Evolutionary conservation across 805 yeast genomes (phyloP), one percentile per base, ranked within the genome.

Genomic region (Candida xyloterini): DNA sequence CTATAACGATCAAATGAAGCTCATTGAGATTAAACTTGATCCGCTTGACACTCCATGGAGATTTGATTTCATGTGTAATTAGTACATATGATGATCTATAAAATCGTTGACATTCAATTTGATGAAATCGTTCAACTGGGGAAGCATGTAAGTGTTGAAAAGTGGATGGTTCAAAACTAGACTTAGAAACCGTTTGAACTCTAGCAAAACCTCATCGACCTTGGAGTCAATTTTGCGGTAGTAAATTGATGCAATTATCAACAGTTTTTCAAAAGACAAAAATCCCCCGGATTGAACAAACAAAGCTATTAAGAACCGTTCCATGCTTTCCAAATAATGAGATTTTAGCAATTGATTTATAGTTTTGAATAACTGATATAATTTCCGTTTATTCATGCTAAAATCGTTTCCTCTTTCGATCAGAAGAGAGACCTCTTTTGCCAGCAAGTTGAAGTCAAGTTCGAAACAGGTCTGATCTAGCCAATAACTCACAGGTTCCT

Each of bases 31-130:
- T 15, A 67, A 69, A 28, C 62, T 84, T 57, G 84, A 70, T 43
- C 65, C 64, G 46, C 56, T 73, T 53, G 91, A 84, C 57, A 76
- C 76, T 51, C 89, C 90, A 14, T 70, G 79, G 74, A 72, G 81
- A 52, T 70, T 84, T 50, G 56, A 60, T 32, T 60, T 51, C 22
- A 70, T 76, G 77, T 47, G 53, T 33, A 40, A 35, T 27, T 16
- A 39, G 24, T 27, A 55, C 55, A 55, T 53, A 40, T 59, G 64
- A 33, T 45, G 54, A 38, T 60, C 62, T 27, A 58, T 59, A 32
- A 57, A 59, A 44, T 59, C 65, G 43, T 56, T 57, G 13, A 60
- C 52, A 27, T 50, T 53, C 20, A 56, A 43, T 38, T 59, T 60
- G 30, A 59, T 52, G 43, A 57, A 57, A 36, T 59, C 63, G 38